A percentile compares a stretch with the other conserved stretches of the same genome.
Conservation (phyloP, 2,329 filamentous ascomycete genomes). For the Cercospora janseana region DNA sequence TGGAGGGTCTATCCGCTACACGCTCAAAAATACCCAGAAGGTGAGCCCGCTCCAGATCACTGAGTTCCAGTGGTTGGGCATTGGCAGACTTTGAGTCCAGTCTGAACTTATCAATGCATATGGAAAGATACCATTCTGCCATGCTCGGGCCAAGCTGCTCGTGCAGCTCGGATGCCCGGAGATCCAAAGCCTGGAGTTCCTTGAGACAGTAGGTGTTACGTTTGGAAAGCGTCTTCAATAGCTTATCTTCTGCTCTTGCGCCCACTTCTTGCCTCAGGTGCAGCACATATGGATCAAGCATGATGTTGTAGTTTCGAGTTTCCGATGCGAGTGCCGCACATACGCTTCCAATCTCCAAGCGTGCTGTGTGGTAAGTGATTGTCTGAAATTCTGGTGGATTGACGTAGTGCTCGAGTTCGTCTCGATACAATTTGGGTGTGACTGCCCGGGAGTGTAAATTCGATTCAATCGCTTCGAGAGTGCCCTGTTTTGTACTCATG, state of each 20-base stretch:
- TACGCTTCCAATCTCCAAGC: conserved; percentile 13
- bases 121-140: conserved; percentile 41
- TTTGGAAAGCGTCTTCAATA: conserved; percentile 34
- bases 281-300: conserved; percentile 43
- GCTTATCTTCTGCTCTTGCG: conserved; percentile 21
- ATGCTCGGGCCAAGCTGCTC: conserved; percentile 42
- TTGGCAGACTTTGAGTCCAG: conserved; percentile 28
- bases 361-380: conserved; percentile 33
- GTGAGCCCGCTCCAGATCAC: conserved; percentile 37
- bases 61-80: conserved; percentile 33
- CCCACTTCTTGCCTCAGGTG: conserved; percentile 36
- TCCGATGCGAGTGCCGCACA: conserved; percentile 15
- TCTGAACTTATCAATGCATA: conserved; percentile 38
- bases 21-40: conserved; percentile 25
- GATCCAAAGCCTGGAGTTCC: conserved; percentile 39
- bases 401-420: conserved; percentile 66
- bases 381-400: conserved; percentile 61
- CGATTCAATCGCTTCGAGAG: conserved; percentile 61
- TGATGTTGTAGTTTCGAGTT: conserved; percentile 34
- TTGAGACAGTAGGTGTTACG: conserved; percentile 43
- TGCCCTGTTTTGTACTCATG: conserved; percentile 56
- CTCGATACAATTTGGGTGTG: conserved; percentile 66
- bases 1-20: not conserved
- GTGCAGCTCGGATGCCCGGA: conserved; percentile 37
- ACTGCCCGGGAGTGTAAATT: conserved; percentile 69